phyloP scores from a whole-genome alignment of 306 rosid genomes.

The Trifolium subterraneum region DNA sequence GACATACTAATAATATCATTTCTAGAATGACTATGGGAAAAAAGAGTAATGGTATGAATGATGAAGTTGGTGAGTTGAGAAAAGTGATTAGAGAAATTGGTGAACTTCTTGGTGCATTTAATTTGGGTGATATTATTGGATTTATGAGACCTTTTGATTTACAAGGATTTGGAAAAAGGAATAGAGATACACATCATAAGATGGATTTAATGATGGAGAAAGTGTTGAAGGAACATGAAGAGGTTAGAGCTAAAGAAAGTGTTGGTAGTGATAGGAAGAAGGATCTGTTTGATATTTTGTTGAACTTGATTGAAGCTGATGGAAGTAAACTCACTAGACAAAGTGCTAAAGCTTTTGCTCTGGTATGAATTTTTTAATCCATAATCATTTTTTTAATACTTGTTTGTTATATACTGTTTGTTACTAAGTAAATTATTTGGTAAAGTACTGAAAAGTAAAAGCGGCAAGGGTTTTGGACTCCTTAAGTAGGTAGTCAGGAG shows the following conservation, averaged over 20 bases:
- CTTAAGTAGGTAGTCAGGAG: too few relatives aligned
- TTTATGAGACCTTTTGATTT: conserved; percentile 50
- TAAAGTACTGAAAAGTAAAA: too few relatives aligned
- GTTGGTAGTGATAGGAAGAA: conserved; percentile 36
- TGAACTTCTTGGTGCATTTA: conserved; percentile 39
- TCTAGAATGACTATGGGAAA: conserved; percentile 57
- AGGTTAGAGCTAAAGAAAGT: conserved; percentile 36
- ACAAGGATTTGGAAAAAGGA: conserved; percentile 48
- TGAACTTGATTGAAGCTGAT: conserved; percentile 51
- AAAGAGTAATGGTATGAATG: conserved; percentile 36
- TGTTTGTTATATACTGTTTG: neutral
- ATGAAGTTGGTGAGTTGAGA: conserved; percentile 47
- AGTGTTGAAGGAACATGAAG: conserved; percentile 63
- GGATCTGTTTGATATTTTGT: conserved; percentile 61
- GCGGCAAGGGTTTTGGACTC: too few relatives aligned
- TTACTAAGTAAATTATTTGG: too few relatives aligned
- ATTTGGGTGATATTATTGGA: conserved; percentile 38
- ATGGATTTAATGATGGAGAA: conserved; percentile 56
- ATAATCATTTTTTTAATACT: neutral
- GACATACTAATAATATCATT: conserved; percentile 46
- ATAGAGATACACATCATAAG: conserved; percentile 43
- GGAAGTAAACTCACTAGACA: conserved; percentile 50
- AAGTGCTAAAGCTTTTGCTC: conserved; percentile 57
- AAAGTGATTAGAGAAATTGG: conserved; percentile 39
- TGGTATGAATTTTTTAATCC: conserved; percentile 43